A percentile compares a stretch with the other conserved stretches of the same genome.
Evolutionary conservation across 768 basidiomycete species (phyloP).

Genomic region (Amanita fuliginea): DNA sequence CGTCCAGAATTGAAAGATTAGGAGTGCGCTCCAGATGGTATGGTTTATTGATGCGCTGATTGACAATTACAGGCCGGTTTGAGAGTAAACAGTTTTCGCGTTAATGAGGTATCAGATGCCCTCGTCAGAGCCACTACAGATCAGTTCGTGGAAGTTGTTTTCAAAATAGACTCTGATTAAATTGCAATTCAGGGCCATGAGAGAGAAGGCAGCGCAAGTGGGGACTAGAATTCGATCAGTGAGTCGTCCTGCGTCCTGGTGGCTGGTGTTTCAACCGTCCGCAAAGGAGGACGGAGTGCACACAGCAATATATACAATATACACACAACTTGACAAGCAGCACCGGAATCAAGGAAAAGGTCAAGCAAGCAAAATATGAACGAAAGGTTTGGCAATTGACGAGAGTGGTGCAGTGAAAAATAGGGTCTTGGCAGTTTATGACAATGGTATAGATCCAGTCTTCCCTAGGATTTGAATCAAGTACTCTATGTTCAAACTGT

Average conservation of each 20-base stretch:
- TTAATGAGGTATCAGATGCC: constrained; percentile 39
- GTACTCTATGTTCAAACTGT: no score
- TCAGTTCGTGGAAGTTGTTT: constrained; percentile 22
- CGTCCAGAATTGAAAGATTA: constrained; percentile 48
- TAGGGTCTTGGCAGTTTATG: no score
- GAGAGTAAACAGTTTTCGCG: constrained; percentile 34
- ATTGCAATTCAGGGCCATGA: constrained; percentile 34
- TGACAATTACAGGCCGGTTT: constrained; percentile 30
- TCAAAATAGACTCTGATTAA: background rate
- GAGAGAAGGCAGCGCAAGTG: constrained; percentile 41
- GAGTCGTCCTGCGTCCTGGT: constrained; percentile 7
- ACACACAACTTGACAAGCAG: constrained; percentile 33
- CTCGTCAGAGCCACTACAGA: constrained; percentile 43
- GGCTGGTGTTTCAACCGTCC: background rate
- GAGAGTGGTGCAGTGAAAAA: no score
- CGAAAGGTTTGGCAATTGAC: no score
- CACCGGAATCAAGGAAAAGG: background rate
- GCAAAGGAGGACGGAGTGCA: constrained; percentile 46
- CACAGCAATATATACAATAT: constrained; percentile 44
- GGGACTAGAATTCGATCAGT: constrained; percentile 25
- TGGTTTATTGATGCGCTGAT: background rate
- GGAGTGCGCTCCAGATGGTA: constrained; percentile 27
- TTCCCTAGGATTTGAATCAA: no score
- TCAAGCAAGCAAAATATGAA: background rate
- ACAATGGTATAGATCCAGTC: no score